Evolutionary conservation across 306 rosid genomes (phyloP).

Genomic region (Castanea crenata): DNA sequence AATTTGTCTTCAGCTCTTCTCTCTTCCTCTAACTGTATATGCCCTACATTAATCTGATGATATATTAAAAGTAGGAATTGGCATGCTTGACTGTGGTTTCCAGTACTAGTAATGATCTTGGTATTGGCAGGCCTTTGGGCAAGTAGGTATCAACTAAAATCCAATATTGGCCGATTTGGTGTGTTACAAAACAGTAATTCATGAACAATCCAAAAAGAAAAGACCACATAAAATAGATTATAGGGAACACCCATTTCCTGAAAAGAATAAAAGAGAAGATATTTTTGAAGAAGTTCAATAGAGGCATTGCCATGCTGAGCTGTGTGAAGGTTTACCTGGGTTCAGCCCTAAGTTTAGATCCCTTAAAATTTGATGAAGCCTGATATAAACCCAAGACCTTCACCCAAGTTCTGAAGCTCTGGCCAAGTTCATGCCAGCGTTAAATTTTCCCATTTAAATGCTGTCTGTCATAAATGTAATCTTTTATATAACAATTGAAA

Average conservation of each 20-base stretch:
- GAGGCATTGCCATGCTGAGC: not conserved
- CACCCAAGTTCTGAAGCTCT: not conserved
- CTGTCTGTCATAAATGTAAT: not conserved
- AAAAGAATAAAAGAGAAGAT: not conserved
- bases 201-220: not conserved
- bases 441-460: not conserved
- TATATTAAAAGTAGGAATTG: not conserved
- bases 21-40: not conserved
- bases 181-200: not conserved
- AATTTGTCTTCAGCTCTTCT: not conserved
- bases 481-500: not conserved
- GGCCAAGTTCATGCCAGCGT: not conserved
- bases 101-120: not conserved
- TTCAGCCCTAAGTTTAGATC: not conserved
- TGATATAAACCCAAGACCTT: not conserved
- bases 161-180: not conserved
- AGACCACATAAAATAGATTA: not conserved
- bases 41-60: not conserved
- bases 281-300: not conserved
- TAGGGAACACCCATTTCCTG: not conserved
- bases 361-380: not conserved
- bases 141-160: not conserved
- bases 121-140: not conserved
- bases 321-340: not conserved
- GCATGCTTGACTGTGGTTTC: not conserved